Conservation (phyloP, 306 rosid genomes). For the Biancaea sappan region DNA sequence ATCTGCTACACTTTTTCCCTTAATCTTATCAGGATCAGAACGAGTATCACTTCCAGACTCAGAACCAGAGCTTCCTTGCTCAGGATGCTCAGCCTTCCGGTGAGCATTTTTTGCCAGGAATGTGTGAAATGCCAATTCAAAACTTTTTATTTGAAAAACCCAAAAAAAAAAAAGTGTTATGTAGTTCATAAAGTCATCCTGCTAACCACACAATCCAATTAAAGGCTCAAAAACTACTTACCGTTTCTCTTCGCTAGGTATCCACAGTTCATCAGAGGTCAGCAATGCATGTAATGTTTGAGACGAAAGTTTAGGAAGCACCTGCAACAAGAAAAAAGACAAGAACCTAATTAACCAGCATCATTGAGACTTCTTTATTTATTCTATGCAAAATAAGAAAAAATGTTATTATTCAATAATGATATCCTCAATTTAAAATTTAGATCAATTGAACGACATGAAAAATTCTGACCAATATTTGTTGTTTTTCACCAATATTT, state of each 20-base stretch:
- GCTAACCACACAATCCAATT: constrained; percentile 37
- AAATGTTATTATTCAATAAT: not conserved
- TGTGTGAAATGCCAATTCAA: constrained; percentile 78
- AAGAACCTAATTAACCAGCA: not conserved
- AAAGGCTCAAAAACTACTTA: constrained; percentile 41
- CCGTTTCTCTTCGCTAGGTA: constrained; percentile 88
- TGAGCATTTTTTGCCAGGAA: constrained; percentile 72
- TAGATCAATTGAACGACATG: not conserved
- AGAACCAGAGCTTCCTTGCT: constrained; percentile 62
- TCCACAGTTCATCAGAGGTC: constrained; percentile 89
- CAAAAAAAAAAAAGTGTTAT: constrained; percentile 33
- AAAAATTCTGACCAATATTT: not conserved
- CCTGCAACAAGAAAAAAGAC: constrained; percentile 50
- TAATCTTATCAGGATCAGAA: constrained; percentile 53
- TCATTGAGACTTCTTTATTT: not conserved
- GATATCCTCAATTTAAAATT: not conserved
- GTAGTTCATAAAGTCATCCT: constrained; percentile 32
- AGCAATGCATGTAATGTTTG: constrained; percentile 85
- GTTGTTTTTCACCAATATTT: constrained; percentile 4
- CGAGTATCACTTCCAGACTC: constrained; percentile 54
- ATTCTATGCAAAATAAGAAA: not conserved
- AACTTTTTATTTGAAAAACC: constrained; percentile 70
- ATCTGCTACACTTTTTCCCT: constrained; percentile 55
- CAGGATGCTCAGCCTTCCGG: constrained; percentile 71
- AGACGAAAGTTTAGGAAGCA: constrained; percentile 91